Conservation (phyloP, 805 yeast species). For the Hanseniaspora vineae region DNA sequence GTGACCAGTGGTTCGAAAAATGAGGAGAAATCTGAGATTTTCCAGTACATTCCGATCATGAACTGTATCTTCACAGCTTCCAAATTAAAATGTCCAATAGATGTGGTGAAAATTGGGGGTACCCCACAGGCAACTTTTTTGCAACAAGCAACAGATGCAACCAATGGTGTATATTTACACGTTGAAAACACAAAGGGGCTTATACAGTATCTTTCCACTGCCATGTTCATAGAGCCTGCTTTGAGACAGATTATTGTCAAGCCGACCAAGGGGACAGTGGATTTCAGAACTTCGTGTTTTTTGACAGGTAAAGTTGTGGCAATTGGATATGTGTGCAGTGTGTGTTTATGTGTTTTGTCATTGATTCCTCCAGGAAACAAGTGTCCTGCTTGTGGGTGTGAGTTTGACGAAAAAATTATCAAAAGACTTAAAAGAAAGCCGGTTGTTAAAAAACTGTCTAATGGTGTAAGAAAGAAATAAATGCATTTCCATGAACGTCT, state of each 20-base stretch:
- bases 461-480: conserved; percentile 13
- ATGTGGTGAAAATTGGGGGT: conserved; percentile 63
- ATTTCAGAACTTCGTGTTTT: conserved; percentile 90
- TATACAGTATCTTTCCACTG: conserved; percentile 69
- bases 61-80: conserved; percentile 93
- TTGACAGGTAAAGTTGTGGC: conserved; percentile 84
- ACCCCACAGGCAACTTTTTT: conserved; percentile 55
- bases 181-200: conserved; percentile 62
- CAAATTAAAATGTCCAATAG: conserved; percentile 78
- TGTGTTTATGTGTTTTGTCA: conserved; percentile 72
- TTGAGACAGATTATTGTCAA: conserved; percentile 62
- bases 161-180: conserved; percentile 74
- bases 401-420: conserved; percentile 54
- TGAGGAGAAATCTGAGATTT: conserved; percentile 59
- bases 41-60: conserved; percentile 88
- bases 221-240: conserved; percentile 72
- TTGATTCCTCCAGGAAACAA: conserved; percentile 47
- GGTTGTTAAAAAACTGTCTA: neutral
- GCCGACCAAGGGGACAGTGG: conserved; percentile 77
- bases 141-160: conserved; percentile 93
- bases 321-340: conserved; percentile 89
- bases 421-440: conserved; percentile 47
- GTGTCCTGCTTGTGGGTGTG: conserved; percentile 83
- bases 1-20: conserved; percentile 31
- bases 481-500: conserved; percentile 38